Conservation (phyloP, 371 early-diverging fungal genomes). For the Mortierella sp. region DNA sequence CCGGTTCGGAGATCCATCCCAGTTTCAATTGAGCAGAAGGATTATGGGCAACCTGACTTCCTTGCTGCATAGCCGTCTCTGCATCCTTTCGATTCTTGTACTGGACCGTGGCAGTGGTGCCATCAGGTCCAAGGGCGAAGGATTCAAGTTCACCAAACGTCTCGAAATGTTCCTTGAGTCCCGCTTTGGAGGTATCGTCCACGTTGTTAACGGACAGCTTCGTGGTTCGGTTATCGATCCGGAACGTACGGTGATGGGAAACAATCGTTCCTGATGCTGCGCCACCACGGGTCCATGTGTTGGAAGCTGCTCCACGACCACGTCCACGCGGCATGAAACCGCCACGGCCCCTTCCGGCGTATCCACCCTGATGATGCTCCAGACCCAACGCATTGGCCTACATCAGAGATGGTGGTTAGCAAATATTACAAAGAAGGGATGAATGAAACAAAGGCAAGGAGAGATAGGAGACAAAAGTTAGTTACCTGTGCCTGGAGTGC, state of each 20-base stretch:
- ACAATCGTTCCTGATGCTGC: slow-evolving; percentile 23
- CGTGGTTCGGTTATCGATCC: slow-evolving; percentile 77
- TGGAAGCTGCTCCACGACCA: slow-evolving; percentile 58
- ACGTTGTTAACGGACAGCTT: slow-evolving; percentile 69
- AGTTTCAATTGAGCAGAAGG: slow-evolving; percentile 48
- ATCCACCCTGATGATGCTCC: slow-evolving; percentile 59
- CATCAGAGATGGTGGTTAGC: neutral
- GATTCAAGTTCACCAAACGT: slow-evolving; percentile 67
- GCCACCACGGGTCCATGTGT: slow-evolving; percentile 45
- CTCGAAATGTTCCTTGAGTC: slow-evolving; percentile 71
- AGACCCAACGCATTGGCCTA: slow-evolving; percentile 57
- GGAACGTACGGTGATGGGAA: slow-evolving; percentile 53
- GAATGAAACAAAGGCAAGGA: neutral
- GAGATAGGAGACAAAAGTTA: no score
- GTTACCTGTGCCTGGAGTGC: slow-evolving; percentile 75
- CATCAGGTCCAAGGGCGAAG: slow-evolving; percentile 52
- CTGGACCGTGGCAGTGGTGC: slow-evolving; percentile 55
- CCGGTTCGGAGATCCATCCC: slow-evolving; percentile 55
- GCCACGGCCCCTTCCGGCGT: slow-evolving; percentile 63
- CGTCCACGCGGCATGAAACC: slow-evolving; percentile 60
- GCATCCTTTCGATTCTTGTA: slow-evolving; percentile 63
- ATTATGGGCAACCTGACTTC: slow-evolving; percentile 48
- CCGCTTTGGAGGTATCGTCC: slow-evolving; percentile 56
- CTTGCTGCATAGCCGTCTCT: slow-evolving; percentile 56
- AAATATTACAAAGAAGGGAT: neutral